Conservation (phyloP, 768 basidiomycete genomes). For the Mycena galericulata region DNA sequence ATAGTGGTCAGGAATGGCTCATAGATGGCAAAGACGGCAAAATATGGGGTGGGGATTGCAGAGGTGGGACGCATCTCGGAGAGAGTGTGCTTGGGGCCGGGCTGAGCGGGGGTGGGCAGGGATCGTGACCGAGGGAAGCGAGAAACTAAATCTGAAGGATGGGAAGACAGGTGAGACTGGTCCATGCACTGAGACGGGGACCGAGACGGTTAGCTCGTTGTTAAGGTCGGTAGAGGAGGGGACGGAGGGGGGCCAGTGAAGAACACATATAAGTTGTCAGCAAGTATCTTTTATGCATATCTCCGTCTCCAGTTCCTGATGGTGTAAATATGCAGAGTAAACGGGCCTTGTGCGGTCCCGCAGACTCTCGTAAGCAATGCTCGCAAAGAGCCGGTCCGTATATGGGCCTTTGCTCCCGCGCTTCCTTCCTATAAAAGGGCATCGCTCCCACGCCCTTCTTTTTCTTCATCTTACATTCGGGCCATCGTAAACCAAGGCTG, state of each 20-base stretch:
- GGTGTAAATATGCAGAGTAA: too few relatives aligned
- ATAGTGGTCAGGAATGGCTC: slow-evolving; percentile 75
- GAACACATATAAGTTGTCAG: too few relatives aligned
- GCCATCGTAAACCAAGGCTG: slow-evolving; percentile 77
- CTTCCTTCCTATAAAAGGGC: slow-evolving; percentile 38
- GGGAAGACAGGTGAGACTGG: slow-evolving; percentile 4
- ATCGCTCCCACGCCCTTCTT: slow-evolving; percentile 25
- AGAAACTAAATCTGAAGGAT: slow-evolving; percentile 36
- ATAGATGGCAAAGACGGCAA: slow-evolving; percentile 77
- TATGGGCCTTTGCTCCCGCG: too few relatives aligned
- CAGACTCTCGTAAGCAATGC: too few relatives aligned
- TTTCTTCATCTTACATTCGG: slow-evolving; percentile 65
- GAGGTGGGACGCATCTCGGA: slow-evolving; percentile 60
- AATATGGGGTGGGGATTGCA: slow-evolving; percentile 80
- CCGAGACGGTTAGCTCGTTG: slow-evolving; percentile 1
- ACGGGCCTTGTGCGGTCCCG: too few relatives aligned
- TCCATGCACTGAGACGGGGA: slow-evolving; percentile 19
- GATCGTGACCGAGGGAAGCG: slow-evolving; percentile 27
- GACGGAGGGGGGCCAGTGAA: neutral
- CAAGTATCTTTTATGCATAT: too few relatives aligned
- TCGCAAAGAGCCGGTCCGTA: too few relatives aligned
- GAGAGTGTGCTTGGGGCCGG: slow-evolving; percentile 28
- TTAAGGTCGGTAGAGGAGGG: neutral
- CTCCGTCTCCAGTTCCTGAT: too few relatives aligned
- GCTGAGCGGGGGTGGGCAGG: slow-evolving; percentile 29